Conservation (phyloP, 108 stramenopile genomes). For the Discostella pseudostelligera region DNA sequence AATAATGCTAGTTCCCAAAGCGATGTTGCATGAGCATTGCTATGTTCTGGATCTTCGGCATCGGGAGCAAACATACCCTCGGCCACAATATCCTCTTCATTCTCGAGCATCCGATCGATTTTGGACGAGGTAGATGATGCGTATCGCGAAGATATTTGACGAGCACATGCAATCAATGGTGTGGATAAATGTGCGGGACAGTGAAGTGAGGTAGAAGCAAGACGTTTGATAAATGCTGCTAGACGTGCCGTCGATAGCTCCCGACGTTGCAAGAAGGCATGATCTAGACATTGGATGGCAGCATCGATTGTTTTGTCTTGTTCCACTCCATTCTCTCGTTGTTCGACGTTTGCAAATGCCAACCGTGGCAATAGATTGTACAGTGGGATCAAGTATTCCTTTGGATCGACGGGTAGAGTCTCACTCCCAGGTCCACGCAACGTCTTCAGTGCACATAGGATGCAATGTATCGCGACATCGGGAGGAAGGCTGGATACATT, state of each 20-base stretch:
- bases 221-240: constrained; percentile 78
- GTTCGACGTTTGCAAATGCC: constrained; percentile 5
- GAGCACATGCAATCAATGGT: constrained; percentile 72
- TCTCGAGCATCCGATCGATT: constrained; percentile 72
- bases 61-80: constrained; percentile 67
- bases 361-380: constrained; percentile 63
- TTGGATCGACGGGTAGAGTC: constrained; percentile 72
- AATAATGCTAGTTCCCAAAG: constrained; percentile 77
- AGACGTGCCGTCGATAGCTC: constrained; percentile 74
- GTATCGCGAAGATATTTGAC: constrained; percentile 76
- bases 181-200: constrained; percentile 63
- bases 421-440: constrained; percentile 83
- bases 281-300: constrained; percentile 62
- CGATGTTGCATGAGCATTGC: constrained; percentile 80
- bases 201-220: constrained; percentile 67
- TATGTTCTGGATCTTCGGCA: constrained; percentile 78
- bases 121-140: constrained; percentile 41
- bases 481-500: constrained; percentile 64
- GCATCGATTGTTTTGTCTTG: constrained; percentile 39
- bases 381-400: constrained; percentile 80
- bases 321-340: not conserved
- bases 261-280: constrained; percentile 77
- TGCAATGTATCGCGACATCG: constrained; percentile 78
- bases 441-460: constrained; percentile 80
- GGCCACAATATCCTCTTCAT: constrained; percentile 82